These are phyloP conservation scores for Penicillium sp. DNA, from an alignment of 2,329 filamentous ascomycete species.

Conservation along the genomic window DNA sequence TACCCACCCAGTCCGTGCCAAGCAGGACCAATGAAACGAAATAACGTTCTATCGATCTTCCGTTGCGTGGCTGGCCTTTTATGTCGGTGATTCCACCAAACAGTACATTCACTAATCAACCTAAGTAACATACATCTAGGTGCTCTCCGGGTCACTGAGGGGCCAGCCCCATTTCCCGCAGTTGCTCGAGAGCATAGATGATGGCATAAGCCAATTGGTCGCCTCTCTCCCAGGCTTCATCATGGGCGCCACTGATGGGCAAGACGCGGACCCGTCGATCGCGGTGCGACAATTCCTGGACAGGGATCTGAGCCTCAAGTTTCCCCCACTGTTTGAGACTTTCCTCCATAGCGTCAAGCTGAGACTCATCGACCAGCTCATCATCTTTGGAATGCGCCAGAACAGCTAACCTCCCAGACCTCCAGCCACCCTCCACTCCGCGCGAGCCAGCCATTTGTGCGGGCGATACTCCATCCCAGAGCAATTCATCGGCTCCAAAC, in stretches of 20 bases:
- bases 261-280: constrained; percentile 43
- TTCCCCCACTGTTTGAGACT: constrained; percentile 52
- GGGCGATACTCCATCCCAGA: constrained; percentile 45
- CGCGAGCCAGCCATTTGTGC: constrained; percentile 31
- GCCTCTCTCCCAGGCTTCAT: constrained; percentile 45
- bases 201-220: constrained; percentile 43
- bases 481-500: constrained; percentile 40
- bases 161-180: constrained; percentile 27
- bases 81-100: no score
- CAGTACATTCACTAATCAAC: no score
- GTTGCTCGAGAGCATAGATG: constrained; percentile 30
- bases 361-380: constrained; percentile 41
- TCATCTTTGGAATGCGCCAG: constrained; percentile 46
- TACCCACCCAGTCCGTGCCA: constrained; percentile 5
- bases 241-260: constrained; percentile 39
- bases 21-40: constrained; percentile 12
- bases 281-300: constrained; percentile 29
- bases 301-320: constrained; percentile 3
- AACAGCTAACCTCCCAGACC: constrained; percentile 36
- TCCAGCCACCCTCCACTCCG: constrained; percentile 37
- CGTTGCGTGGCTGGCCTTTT: neutral
- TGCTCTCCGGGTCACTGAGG: constrained; percentile 1
- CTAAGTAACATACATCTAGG: neutral
- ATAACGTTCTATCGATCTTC: neutral
- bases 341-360: constrained; percentile 49